A percentile compares a stretch with the other conserved stretches of the same genome.
Conservation (phyloP, 768 basidiomycete species). For the Boletus insuetus region DNA sequence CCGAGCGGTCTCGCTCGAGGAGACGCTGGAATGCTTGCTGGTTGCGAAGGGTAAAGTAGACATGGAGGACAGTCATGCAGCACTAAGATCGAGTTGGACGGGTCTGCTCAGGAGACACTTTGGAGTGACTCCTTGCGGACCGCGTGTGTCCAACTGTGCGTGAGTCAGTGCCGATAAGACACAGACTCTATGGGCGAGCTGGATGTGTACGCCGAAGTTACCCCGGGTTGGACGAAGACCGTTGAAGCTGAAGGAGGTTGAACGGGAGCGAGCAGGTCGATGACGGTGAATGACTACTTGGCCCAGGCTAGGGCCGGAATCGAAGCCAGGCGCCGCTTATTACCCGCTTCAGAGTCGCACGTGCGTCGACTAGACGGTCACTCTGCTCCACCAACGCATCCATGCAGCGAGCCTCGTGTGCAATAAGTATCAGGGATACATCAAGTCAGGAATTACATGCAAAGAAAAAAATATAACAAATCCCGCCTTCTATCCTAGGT, state of each 20-base stretch:
- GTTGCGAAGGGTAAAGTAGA: slow-evolving; percentile 64
- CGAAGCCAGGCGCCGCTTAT: not conserved
- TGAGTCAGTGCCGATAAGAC: slow-evolving; percentile 14
- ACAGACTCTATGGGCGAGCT: slow-evolving; percentile 3
- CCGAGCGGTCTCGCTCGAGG: slow-evolving; percentile 51
- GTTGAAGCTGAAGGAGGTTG: no score
- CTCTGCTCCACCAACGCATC: no score
- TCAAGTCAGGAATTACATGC: not conserved
- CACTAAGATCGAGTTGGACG: slow-evolving; percentile 13
- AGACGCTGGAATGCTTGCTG: slow-evolving; percentile 76
- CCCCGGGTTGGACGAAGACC: not conserved
- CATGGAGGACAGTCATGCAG: slow-evolving; percentile 83
- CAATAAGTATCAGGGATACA: not conserved
- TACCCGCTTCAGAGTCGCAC: slow-evolving; percentile 8
- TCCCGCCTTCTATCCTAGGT: not conserved
- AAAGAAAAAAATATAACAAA: not conserved
- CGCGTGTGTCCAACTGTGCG: slow-evolving; percentile 15
- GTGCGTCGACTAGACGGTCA: slow-evolving; percentile 3
- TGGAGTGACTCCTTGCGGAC: slow-evolving; percentile 24
- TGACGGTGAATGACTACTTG: no score
- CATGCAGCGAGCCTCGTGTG: slow-evolving; percentile 3
- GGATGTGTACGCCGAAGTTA: not conserved
- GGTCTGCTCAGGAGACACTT: slow-evolving; percentile 23
- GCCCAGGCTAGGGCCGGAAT: no score
- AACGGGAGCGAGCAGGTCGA: no score